Evolutionary conservation across 805 yeast species (phyloP).

Genomic region (Candida silvicultrix): DNA sequence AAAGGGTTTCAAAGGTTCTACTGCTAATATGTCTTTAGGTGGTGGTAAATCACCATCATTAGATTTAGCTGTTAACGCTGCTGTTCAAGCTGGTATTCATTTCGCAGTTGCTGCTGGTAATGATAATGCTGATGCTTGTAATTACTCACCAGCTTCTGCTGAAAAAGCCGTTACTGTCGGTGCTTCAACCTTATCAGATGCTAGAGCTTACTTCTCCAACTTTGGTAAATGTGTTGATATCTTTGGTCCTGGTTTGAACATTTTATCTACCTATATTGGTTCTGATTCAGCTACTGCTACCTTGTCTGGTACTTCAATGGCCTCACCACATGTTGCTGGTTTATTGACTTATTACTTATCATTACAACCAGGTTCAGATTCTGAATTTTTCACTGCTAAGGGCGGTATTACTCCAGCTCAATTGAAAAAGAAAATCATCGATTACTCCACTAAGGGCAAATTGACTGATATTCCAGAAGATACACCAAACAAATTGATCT

Average conservation of each 20-base stretch:
- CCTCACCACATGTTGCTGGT: slow-evolving; percentile 95
- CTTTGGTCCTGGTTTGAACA: slow-evolving; percentile 93
- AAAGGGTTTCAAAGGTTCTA: slow-evolving; percentile 75
- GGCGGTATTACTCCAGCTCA: slow-evolving; percentile 60
- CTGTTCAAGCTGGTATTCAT: slow-evolving; percentile 80
- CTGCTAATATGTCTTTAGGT: slow-evolving; percentile 91
- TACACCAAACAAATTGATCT: slow-evolving; percentile 73
- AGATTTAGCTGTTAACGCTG: slow-evolving; percentile 85
- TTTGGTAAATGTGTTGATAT: slow-evolving; percentile 94
- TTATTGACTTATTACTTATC: slow-evolving; percentile 84
- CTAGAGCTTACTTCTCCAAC: slow-evolving; percentile 93
- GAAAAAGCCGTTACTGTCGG: slow-evolving; percentile 87
- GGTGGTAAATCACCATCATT: slow-evolving; percentile 88
- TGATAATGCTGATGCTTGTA: slow-evolving; percentile 89
- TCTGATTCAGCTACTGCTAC: slow-evolving; percentile 71
- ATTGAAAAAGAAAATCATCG: slow-evolving; percentile 68
- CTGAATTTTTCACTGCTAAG: slow-evolving; percentile 53
- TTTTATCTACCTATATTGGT: slow-evolving; percentile 79
- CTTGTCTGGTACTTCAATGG: slow-evolving; percentile 96
- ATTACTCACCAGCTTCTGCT: slow-evolving; percentile 86
- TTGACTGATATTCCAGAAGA: slow-evolving; percentile 61
- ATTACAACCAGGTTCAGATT: slow-evolving; percentile 68
- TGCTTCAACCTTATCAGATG: slow-evolving; percentile 83
- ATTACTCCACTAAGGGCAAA: slow-evolving; percentile 55
- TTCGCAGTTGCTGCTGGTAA: slow-evolving; percentile 98